A percentile compares a stretch with the other conserved stretches of the same genome.
These are phyloP conservation scores for Leccinum insolens DNA, from an alignment of 1,284 basidiomycete species.

Conservation along the genomic window DNA sequence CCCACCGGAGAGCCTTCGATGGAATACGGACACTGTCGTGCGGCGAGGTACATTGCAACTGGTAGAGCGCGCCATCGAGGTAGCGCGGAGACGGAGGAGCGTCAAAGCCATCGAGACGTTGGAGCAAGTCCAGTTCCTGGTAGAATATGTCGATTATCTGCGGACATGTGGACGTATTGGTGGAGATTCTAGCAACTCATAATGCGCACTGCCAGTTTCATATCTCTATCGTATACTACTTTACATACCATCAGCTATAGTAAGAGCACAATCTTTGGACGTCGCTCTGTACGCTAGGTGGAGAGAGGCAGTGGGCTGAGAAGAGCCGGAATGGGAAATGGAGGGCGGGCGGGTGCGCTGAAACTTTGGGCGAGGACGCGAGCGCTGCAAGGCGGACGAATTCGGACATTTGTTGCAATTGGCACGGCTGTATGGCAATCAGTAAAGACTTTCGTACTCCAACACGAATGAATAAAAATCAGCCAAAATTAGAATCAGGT, in stretches of 20 bases:
- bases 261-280: neutral
- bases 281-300: too few species aligned
- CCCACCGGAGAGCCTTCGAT: conserved; percentile 3
- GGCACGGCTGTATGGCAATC: too few species aligned
- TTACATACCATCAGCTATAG: neutral
- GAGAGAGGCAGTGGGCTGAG: too few species aligned
- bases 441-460: too few species aligned
- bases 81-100: conserved; percentile 77
- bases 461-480: neutral
- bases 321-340: too few species aligned
- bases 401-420: too few species aligned
- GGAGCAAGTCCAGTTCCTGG: conserved; percentile 87
- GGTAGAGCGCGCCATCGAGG: conserved; percentile 73
- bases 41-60: conserved; percentile 58
- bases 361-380: too few species aligned
- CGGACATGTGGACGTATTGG: conserved; percentile 29
- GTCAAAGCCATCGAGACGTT: conserved; percentile 89
- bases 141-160: conserved; percentile 77
- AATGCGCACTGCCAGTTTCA: neutral
- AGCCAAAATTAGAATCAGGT: neutral
- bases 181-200: neutral
- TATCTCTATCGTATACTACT: conserved; percentile 13
- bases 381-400: too few species aligned
- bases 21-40: conserved; percentile 32
- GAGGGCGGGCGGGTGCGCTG: too few species aligned